Conservation (phyloP, 2,329 filamentous ascomycete genomes). For the Aspergillus jensenii region DNA sequence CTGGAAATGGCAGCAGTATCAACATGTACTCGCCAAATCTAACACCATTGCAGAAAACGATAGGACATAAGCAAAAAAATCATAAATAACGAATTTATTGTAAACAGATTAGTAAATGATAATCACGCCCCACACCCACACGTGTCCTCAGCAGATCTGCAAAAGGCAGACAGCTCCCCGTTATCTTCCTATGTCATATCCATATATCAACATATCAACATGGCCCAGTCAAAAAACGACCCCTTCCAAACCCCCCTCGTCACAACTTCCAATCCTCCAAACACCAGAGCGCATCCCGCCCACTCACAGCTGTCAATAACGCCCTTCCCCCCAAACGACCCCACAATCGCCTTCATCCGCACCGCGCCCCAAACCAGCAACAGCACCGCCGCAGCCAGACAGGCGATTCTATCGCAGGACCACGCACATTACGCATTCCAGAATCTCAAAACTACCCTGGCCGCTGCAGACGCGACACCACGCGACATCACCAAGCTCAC, state of each 20-base stretch:
- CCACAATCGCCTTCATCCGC: background rate
- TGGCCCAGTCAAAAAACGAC: too few species aligned
- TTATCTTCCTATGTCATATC: too few species aligned
- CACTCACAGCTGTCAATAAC: background rate
- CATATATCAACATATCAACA: too few species aligned
- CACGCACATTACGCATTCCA: background rate
- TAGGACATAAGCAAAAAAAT: too few species aligned
- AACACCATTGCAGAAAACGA: too few species aligned
- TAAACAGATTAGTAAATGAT: too few species aligned
- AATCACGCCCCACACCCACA: too few species aligned
- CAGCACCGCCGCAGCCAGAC: background rate
- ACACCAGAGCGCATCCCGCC: background rate
- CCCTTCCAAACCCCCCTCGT: background rate
- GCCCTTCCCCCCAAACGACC: background rate
- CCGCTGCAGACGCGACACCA: background rate
- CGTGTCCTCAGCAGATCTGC: too few species aligned
- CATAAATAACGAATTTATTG: too few species aligned
- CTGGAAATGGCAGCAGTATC: too few species aligned
- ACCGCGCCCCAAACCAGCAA: background rate
- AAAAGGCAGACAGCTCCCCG: too few species aligned
- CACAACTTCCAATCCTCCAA: background rate
- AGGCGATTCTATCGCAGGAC: slow-evolving; percentile 7
- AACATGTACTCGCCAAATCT: too few species aligned
- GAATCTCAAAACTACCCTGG: background rate
- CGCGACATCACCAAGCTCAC: background rate